These are phyloP conservation scores for Lentithecium fluviatile DNA, from an alignment of 495 filamentous ascomycete genomes.

Conservation along the genomic window DNA sequence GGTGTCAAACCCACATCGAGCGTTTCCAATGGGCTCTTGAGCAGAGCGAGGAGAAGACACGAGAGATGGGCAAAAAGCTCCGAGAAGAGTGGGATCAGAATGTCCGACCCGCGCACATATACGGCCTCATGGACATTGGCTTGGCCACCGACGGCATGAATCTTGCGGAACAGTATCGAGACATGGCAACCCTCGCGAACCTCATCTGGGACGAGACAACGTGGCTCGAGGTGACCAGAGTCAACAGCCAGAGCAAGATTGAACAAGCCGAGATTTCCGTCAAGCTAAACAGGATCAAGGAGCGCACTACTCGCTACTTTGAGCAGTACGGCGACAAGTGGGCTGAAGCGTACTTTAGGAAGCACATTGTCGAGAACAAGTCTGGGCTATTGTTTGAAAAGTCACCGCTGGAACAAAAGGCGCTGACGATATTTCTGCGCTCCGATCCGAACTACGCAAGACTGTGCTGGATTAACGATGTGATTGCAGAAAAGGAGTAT, in stretches of 20 bases:
- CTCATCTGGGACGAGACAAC: constrained; percentile 35
- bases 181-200: constrained; percentile 42
- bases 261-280: constrained; percentile 23
- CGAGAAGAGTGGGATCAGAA: constrained; percentile 50
- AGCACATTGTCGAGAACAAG: constrained; percentile 63
- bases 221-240: constrained; percentile 11
- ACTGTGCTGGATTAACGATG: constrained; percentile 93
- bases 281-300: constrained; percentile 28
- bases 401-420: constrained; percentile 57
- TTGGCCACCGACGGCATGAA: constrained; percentile 59
- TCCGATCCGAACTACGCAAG: constrained; percentile 65
- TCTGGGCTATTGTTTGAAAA: constrained; percentile 67
- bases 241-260: constrained; percentile 24
- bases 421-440: constrained; percentile 73
- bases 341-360: constrained; percentile 76
- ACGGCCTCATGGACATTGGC: constrained; percentile 66
- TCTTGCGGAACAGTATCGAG: constrained; percentile 65
- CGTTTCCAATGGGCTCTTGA: constrained; percentile 59
- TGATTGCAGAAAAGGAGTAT: constrained; percentile 67
- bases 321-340: constrained; percentile 60
- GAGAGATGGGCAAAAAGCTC: constrained; percentile 49
- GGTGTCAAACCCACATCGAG: constrained; percentile 62
- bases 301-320: constrained; percentile 39
- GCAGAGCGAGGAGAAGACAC: constrained; percentile 49
- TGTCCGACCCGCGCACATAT: constrained; percentile 58